These are phyloP conservation scores for Puccinia sorghi DNA, from an alignment of 1,284 basidiomycete species.

Conservation along the genomic window DNA sequence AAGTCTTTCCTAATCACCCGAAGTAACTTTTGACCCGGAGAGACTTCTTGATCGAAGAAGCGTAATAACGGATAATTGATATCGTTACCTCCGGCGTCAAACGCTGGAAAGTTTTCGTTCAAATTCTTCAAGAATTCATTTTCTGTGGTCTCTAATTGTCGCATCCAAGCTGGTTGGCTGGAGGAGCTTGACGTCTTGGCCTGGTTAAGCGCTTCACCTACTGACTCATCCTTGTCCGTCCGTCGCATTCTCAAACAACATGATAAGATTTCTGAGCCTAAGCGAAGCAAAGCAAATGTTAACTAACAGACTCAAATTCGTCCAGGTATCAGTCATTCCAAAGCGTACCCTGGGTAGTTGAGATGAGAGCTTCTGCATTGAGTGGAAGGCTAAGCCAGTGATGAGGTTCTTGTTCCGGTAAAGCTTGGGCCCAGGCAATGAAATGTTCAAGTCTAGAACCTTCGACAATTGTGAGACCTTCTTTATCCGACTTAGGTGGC, in stretches of 20 bases:
- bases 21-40: slow-evolving; percentile 74
- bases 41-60: slow-evolving; percentile 83
- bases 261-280: slow-evolving; percentile 76
- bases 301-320: background rate
- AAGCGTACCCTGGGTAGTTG: slow-evolving; percentile 76
- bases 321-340: background rate
- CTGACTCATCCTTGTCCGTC: slow-evolving; percentile 76
- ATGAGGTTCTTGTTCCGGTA: slow-evolving; percentile 81
- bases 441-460: slow-evolving; percentile 88
- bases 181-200: slow-evolving; percentile 66
- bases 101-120: slow-evolving; percentile 47
- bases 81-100: slow-evolving; percentile 50
- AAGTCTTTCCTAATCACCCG: slow-evolving; percentile 76
- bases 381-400: slow-evolving; percentile 88
- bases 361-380: slow-evolving; percentile 85
- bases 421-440: slow-evolving; percentile 76
- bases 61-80: slow-evolving; percentile 74
- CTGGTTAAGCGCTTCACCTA: slow-evolving; percentile 64
- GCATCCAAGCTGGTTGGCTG: slow-evolving; percentile 86
- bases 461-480: slow-evolving; percentile 75
- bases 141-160: slow-evolving; percentile 73
- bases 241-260: slow-evolving; percentile 90
- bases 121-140: slow-evolving; percentile 73
- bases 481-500: slow-evolving; percentile 68
- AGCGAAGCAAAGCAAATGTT: slow-evolving; percentile 48